Percentiles rank a stretch among this genome's conserved stretches.
Conservation (phyloP, 768 basidiomycete species). For the Pleurotus sapidus region DNA sequence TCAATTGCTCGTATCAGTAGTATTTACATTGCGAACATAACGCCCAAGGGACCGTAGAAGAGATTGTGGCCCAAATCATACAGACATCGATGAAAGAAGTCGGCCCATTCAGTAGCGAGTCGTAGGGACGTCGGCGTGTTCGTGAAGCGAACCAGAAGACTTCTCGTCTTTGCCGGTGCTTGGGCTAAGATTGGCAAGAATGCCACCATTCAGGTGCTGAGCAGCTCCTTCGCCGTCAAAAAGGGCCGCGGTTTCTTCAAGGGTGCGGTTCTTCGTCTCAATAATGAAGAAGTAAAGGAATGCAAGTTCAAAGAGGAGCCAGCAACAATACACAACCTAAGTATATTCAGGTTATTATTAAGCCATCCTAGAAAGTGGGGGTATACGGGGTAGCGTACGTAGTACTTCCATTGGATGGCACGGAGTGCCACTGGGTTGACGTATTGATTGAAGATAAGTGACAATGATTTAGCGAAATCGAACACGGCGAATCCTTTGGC, state of each 20-base stretch:
- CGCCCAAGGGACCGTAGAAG: too few species aligned
- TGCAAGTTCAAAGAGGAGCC: constrained; percentile 62
- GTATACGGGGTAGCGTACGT: constrained; percentile 39
- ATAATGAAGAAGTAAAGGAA: constrained; percentile 67
- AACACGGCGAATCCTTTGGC: constrained; percentile 85
- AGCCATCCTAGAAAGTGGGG: neutral
- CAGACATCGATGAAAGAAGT: too few species aligned
- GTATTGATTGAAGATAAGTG: constrained; percentile 89
- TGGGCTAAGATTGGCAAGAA: too few species aligned
- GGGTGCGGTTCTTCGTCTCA: constrained; percentile 71
- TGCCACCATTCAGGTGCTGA: too few species aligned
- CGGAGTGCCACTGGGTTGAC: constrained; percentile 60
- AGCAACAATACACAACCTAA: constrained; percentile 68
- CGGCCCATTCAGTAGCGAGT: too few species aligned
- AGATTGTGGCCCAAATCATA: too few species aligned
- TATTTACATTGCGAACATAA: too few species aligned
- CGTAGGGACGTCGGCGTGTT: too few species aligned
- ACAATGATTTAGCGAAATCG: constrained; percentile 71
- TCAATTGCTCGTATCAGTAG: too few species aligned
- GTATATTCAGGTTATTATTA: neutral
- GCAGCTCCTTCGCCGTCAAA: constrained; percentile 63
- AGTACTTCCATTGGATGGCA: constrained; percentile 71
- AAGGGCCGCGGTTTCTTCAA: constrained; percentile 77
- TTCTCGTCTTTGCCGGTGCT: too few species aligned
- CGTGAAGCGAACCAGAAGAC: too few species aligned